Conservation (phyloP, 345 rosid species). For the Lepidium africanum region DNA sequence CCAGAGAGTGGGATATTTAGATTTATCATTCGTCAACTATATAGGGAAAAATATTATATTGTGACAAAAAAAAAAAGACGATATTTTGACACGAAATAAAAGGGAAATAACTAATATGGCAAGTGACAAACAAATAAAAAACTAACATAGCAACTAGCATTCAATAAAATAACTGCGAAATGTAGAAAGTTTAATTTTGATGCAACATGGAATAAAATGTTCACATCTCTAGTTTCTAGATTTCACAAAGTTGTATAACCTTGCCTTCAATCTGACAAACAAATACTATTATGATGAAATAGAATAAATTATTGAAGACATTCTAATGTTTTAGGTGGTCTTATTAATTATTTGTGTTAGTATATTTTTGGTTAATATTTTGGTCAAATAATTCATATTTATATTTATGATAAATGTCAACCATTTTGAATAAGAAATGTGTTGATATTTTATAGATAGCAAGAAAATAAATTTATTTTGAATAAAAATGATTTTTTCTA, state of each 20-base stretch:
- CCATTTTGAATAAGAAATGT: background rate
- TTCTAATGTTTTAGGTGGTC: background rate
- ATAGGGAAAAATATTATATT: too few species aligned
- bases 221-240: too few species aligned
- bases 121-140: background rate
- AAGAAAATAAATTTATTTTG: background rate
- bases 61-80: background rate
- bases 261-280: too few species aligned
- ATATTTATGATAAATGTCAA: background rate
- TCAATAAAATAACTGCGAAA: background rate
- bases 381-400: background rate
- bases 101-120: background rate
- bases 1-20: slow-evolving; percentile 14
- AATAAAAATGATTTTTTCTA: too few species aligned
- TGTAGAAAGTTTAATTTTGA: background rate
- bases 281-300: background rate
- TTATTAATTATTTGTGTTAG: background rate
- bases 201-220: too few species aligned
- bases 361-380: background rate
- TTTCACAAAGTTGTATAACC: too few species aligned
- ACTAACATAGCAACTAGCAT: too few species aligned
- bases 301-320: background rate
- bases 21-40: background rate
- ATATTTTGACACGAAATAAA: background rate
- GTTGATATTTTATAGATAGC: background rate